These are phyloP conservation scores for Cunninghamia lanceolata DNA, from an alignment of 75 land plant species.

Conservation along the genomic window DNA sequence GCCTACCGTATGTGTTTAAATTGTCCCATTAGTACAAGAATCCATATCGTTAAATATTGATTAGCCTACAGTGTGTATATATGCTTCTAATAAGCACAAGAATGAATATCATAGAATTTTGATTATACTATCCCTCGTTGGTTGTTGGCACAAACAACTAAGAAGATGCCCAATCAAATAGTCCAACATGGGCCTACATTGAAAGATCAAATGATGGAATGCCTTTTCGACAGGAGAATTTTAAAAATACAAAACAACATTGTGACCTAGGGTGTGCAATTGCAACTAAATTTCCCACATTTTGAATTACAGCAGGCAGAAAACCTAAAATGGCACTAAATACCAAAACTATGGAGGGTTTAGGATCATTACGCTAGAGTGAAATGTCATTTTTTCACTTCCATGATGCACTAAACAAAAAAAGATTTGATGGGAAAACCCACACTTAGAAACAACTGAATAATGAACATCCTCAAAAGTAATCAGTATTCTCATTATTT, in stretches of 20 bases:
- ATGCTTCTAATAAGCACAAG: not conserved
- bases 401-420: not conserved
- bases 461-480: not conserved
- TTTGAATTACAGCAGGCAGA: not conserved
- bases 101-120: too few species aligned
- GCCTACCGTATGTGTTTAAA: too few species aligned
- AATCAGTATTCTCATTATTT: not conserved
- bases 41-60: too few species aligned
- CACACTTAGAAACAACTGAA: not conserved
- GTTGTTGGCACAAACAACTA: not conserved
- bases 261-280: not conserved
- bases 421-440: not conserved
- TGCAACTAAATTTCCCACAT: not conserved
- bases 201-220: not conserved
- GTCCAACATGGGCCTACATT: not conserved
- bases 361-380: too few species aligned
- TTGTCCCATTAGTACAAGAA: too few species aligned
- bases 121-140: not conserved
- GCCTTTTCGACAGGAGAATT: too few species aligned
- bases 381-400: too few species aligned
- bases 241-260: too few species aligned
- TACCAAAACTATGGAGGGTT: not conserved
- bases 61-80: not conserved
- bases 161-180: not conserved
- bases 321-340: not conserved